Evolutionary conservation across 768 basidiomycete species (phyloP), one percentile per base, ranked within the genome.

Genomic region (Mycena sanguinolenta): DNA sequence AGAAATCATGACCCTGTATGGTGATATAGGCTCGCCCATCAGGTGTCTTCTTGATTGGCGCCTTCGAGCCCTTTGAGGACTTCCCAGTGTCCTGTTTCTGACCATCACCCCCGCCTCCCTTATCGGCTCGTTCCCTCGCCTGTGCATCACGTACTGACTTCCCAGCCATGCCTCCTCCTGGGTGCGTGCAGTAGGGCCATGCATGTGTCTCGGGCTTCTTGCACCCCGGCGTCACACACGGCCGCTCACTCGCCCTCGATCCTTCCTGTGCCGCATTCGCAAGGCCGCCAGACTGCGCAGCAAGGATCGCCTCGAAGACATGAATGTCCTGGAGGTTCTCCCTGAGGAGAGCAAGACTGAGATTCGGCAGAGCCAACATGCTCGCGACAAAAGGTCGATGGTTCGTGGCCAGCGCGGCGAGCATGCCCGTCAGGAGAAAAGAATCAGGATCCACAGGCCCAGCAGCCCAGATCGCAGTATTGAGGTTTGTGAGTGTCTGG

Each of bases 131-230:
- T n/a, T n/a, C n/a, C n/a, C n/a, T n/a, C n/a, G n/a, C n/a, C n/a
- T n/a, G n/a, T n/a, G 49, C 63, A 19, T 71, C 70, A 21, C 1
- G 27, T 2, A 71, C 34, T 2, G 64, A 12, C 32, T 62, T 61
- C 7, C 70, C 70, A 2, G 54, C 69, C 69, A 70, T 65, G 5
- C 63, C 69, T 23, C 69, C 69, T 14, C 69, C 69, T 13, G 61
- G 53, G 12, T 9, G 10, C 1, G 42, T 57, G 30, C 67, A 69
- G 17, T 63, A 69, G 1, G 53, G 23, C 53, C 38, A 65, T 14
- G 63, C 3, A 39, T 65, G 63, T 2, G 52, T 55, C 2, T n/a
- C 38, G 21, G 53, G 53, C 17, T 36, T 57, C 14, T 14, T 4
- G 27, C 63, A 65, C 38, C 14, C 9, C 0, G 49, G 7, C 23